Base-by-base conservation (phyloP, 371 early-diverging fungal species). In the Mortierella sp. region DNA sequence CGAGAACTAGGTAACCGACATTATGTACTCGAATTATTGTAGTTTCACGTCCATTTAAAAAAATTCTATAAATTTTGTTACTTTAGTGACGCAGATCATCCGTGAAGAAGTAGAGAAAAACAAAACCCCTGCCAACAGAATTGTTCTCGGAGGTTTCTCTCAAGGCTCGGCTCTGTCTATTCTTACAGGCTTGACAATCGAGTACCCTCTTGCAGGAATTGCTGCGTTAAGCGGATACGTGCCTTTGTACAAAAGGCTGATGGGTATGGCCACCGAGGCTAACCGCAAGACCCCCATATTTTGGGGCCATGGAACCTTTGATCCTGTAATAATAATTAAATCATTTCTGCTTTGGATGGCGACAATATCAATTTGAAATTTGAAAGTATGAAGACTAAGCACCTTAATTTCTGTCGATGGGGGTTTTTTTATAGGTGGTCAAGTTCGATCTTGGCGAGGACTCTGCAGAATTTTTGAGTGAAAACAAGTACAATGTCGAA, bases 61-160 rank as follows among this genome's bases (percentile, higher is more conserved):
- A n/a, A n/a, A n/a, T n/a, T n/a, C n/a, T n/a, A n/a, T n/a, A n/a
- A n/a, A n/a, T 45, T 43, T 30, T 4, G 30, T 30, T 30, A 30
- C 30, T 37, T 69, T 70, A 93, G 93, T 96, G 62, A 89, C 89
- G 75, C 72, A 87, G 47, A 78, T 97, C 51, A 88, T 97, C 37
- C 88, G 90, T 3, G 79, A 89, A 14, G 98, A 98, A 84, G 87
- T 96, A 5, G 93, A 93, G 43, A 74, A 67, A 32, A 60, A 84
- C 2, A 95, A 96, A 22, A 96, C 96, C 64, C 91, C 95, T 2
- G 84, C 95, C 24, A 87, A 93, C 55, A 88, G 97, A 16, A 97
- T 98, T 64, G 91, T 97, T 43, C 66, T 98, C 22, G 97, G 97
- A 55, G 99, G 99, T 0, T 98, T 98, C 86, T 96, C 96, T 28